Conservation (phyloP, 225 moss, liverwort and hornwort species). For the Physcomitrellopsis africana region DNA sequence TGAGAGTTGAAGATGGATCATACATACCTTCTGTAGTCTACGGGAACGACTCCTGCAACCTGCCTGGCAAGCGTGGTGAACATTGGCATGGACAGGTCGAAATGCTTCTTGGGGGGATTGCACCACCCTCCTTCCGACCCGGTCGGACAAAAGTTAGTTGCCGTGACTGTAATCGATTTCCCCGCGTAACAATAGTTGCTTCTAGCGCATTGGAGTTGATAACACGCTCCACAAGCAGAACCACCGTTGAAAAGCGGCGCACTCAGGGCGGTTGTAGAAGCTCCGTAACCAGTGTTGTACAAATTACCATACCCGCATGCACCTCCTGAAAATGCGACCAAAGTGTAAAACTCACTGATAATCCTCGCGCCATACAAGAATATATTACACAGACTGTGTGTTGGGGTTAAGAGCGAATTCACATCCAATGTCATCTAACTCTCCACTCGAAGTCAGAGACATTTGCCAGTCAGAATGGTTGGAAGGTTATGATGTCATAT, state of each 20-base stretch:
- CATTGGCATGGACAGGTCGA: constrained; percentile 38
- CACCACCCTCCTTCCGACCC: constrained; percentile 41
- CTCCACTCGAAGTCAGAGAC: too few species aligned
- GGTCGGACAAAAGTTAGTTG: constrained; percentile 42
- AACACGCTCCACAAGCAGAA: constrained; percentile 47
- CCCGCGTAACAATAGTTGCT: constrained; percentile 31
- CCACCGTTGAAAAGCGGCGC: constrained; percentile 38
- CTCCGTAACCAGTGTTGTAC: constrained; percentile 43
- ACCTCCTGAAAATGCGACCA: constrained; percentile 31
- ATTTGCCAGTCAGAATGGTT: too few species aligned
- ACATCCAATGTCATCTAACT: too few species aligned
- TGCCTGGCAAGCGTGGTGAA: constrained; percentile 30
- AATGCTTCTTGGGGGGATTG: constrained; percentile 36
- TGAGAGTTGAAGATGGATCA: neutral
- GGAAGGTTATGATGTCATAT: too few species aligned
- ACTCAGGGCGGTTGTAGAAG: constrained; percentile 35
- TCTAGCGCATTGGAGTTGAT: constrained; percentile 30
- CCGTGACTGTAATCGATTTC: constrained; percentile 32
- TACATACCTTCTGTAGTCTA: constrained; percentile 41
- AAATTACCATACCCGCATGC: constrained; percentile 45
- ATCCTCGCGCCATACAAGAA: too few species aligned
- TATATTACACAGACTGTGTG: too few species aligned
- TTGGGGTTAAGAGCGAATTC: too few species aligned
- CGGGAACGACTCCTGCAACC: constrained; percentile 34
- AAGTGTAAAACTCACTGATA: neutral